Base-by-base conservation (phyloP, 2,329 filamentous ascomycete species). In the Ascochyta viciae-villosae region DNA sequence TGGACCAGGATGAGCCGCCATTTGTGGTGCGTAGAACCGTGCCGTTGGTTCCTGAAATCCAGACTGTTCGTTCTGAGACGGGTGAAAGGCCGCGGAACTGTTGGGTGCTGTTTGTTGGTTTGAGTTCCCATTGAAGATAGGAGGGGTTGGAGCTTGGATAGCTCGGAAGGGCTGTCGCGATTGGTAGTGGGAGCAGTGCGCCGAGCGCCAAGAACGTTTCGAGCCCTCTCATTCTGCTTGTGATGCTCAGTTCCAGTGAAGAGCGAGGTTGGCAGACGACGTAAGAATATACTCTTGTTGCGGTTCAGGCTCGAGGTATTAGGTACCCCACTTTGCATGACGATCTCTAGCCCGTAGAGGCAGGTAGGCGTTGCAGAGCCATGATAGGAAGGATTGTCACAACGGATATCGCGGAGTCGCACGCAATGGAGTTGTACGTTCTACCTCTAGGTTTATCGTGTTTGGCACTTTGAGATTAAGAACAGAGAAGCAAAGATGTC, bases 41-140 rank as follows among this genome's bases (percentile, higher is more conserved):
- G n/a, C 63, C 65, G 9, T 60, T 54, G 4, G 68, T 70, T 4
- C 69, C 69, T 29, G 69, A 64, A 7, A 71, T 51, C 68, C 68
- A 72, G 3, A 60, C 60, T 0, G 61, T 31, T 13, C 52, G 47
- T 5, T 60, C 41, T 12, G 67, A 62, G 15, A 70, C 54, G 10
- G 66, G 63, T 1, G 65, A 57, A 4, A 72, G 62, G 27, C 69
- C 69, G 1, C 68, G 66, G 44, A 69, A 70, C 45, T 70, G 69
- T 6, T 64, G 57, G 10, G 51, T 68, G 53, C 53, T 70, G 44
- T 68, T 64, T 39, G 68, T 71, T 24, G 63, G 55, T 4, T 50
- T 63, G 26, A 71, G 42, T 13, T 57, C 56, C 69, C 69, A 72
- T 26, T 63, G 31, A 12, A 62, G 49, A 3, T 15, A 2, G 13